A percentile compares a stretch with the other conserved stretches of the same genome.
phyloP scores from a whole-genome alignment of 148 eudicot species.

The Diospyros kaki region DNA sequence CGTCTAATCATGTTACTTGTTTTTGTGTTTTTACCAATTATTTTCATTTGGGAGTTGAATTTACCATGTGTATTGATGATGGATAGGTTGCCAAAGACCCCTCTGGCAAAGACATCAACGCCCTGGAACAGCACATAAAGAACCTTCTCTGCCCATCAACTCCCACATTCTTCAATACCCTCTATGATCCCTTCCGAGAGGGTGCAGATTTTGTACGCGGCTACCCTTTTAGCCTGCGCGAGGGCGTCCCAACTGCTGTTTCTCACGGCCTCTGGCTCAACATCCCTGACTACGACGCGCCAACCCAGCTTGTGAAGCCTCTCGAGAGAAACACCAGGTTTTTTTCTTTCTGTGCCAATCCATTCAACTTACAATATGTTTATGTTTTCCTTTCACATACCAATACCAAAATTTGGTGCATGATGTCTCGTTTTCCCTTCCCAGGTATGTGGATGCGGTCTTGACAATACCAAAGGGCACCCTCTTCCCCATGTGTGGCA shows the following conservation, averaged over 20 bases:
- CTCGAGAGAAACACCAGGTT: slow-evolving; percentile 59
- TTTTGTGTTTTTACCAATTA: neutral
- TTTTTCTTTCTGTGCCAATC: neutral
- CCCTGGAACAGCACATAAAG: slow-evolving; percentile 58
- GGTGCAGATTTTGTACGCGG: slow-evolving; percentile 76
- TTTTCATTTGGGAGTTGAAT: neutral
- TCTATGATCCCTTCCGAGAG: slow-evolving; percentile 57
- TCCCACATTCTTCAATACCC: slow-evolving; percentile 63
- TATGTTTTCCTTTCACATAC: neutral
- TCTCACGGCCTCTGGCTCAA: slow-evolving; percentile 73
- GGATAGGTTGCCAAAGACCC: slow-evolving; percentile 61
- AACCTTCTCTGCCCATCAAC: slow-evolving; percentile 59
- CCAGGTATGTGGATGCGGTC: slow-evolving; percentile 61
- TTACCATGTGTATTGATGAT: neutral
- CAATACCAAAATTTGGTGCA: neutral
- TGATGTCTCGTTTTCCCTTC: neutral
- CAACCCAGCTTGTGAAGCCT: slow-evolving; percentile 73
- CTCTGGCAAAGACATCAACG: slow-evolving; percentile 55
- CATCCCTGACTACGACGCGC: slow-evolving; percentile 70
- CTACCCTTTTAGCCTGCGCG: slow-evolving; percentile 57
- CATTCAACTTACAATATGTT: neutral
- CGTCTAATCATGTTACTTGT: no score
- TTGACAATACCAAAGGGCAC: slow-evolving; percentile 60
- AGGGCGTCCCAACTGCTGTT: slow-evolving; percentile 62
- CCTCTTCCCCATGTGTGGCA: slow-evolving; percentile 69